These are phyloP conservation scores for Mucor circinelloides DNA, from an alignment of 371 early-diverging fungal genomes.

Conservation along the genomic window DNA sequence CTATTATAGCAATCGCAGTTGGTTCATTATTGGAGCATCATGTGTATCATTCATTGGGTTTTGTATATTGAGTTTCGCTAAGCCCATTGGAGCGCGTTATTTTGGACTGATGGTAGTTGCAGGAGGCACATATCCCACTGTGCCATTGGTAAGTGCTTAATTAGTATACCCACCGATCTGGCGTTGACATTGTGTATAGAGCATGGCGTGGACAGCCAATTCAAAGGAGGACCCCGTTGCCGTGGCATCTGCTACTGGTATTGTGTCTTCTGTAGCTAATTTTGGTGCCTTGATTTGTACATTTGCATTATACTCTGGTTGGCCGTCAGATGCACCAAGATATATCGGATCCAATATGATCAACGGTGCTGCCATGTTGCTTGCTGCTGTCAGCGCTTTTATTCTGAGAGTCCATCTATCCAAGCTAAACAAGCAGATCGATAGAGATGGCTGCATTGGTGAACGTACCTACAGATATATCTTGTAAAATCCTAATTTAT, in stretches of 20 bases:
- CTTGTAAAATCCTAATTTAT: constrained; percentile 5
- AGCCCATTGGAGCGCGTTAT: constrained; percentile 41
- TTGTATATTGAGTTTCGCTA: constrained; percentile 43
- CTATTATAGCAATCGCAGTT: constrained; percentile 34
- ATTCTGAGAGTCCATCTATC: constrained; percentile 31
- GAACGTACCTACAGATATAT: constrained; percentile 27
- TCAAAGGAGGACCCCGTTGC: constrained; percentile 43
- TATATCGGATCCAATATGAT: constrained; percentile 55
- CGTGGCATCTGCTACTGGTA: constrained; percentile 51
- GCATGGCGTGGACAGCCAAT: constrained; percentile 59
- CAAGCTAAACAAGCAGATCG: constrained; percentile 35
- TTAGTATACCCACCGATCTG: neutral
- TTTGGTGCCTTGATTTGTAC: constrained; percentile 52
- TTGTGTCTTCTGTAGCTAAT: constrained; percentile 52
- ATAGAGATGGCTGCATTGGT: constrained; percentile 18
- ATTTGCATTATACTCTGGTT: constrained; percentile 53
- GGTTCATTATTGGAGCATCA: constrained; percentile 49
- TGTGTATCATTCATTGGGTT: constrained; percentile 41
- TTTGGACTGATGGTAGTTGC: constrained; percentile 53
- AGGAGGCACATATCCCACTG: constrained; percentile 53
- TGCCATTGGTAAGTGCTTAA: constrained; percentile 42
- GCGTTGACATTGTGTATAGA: constrained; percentile 10
- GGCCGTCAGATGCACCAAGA: constrained; percentile 51
- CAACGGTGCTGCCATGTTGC: constrained; percentile 49
- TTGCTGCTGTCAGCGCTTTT: constrained; percentile 43